Evolutionary conservation across 805 yeast species (phyloP).

Genomic region (Teunomyces pallodes): DNA sequence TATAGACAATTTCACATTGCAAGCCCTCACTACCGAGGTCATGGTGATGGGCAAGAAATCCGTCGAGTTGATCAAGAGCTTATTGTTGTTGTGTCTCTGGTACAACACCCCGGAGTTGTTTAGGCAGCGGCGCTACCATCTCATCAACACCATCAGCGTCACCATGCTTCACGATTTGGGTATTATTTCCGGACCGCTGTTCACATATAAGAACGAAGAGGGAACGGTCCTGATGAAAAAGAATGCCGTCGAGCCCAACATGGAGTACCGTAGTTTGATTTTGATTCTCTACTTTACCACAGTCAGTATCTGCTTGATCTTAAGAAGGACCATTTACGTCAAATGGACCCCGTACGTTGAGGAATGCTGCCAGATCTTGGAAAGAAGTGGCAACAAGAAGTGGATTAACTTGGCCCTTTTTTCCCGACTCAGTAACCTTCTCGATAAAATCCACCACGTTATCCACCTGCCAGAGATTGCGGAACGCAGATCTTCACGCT

Average conservation of each 20-base stretch:
- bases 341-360: constrained; percentile 66
- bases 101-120: constrained; percentile 82
- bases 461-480: constrained; percentile 40
- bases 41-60: constrained; percentile 70
- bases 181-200: constrained; percentile 49
- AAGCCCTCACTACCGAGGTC: constrained; percentile 54
- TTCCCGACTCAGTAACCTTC: constrained; percentile 54
- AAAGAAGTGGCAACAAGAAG: constrained; percentile 26
- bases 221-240: constrained; percentile 9
- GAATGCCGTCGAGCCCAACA: constrained; percentile 11
- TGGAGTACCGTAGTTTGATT: constrained; percentile 52
- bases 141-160: constrained; percentile 62
- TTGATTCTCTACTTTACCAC: constrained; percentile 60
- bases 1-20: constrained; percentile 53
- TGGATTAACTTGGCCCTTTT: constrained; percentile 51
- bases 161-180: constrained; percentile 77
- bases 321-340: constrained; percentile 60
- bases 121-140: constrained; percentile 73
- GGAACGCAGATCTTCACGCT: constrained; percentile 28
- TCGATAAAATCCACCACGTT: constrained; percentile 59
- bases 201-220: constrained; percentile 12
- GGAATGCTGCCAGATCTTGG: constrained; percentile 54
- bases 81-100: constrained; percentile 68
- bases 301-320: constrained; percentile 60
- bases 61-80: constrained; percentile 61